phyloP scores from a whole-genome alignment of 2,329 filamentous ascomycete genomes.

The Microdochium paspali region DNA sequence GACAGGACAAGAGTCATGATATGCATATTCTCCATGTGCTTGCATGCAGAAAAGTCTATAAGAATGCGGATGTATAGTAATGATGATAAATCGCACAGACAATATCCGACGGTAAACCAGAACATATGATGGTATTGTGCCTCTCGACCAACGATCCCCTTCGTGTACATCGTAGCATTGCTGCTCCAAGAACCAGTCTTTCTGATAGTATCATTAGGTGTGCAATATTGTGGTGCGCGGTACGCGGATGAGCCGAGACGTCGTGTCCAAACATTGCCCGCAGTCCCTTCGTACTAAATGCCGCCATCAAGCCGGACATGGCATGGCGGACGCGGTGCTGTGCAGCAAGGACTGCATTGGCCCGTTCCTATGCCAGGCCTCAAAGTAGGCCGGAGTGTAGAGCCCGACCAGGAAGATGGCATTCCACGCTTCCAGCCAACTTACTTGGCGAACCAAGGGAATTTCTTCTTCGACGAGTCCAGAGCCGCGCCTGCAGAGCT shows the following conservation, averaged over 20 bases:
- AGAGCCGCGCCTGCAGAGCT: conserved; percentile 31
- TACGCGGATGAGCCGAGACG: too few relatives aligned
- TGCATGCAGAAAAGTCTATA: too few relatives aligned
- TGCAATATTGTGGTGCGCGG: too few relatives aligned
- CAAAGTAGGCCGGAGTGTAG: neutral
- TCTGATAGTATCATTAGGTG: neutral
- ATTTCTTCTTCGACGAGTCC: conserved; percentile 53
- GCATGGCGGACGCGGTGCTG: neutral
- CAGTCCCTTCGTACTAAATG: too few relatives aligned
- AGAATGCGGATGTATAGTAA: too few relatives aligned
- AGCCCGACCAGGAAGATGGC: neutral
- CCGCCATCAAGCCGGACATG: neutral
- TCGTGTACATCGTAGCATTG: neutral
- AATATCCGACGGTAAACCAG: too few relatives aligned
- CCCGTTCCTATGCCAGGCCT: neutral
- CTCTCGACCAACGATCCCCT: neutral
- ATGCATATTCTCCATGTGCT: too few relatives aligned
- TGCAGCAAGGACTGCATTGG: neutral
- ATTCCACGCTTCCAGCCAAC: neutral
- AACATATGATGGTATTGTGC: neutral
- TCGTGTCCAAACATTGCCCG: too few relatives aligned
- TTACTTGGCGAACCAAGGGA: conserved; percentile 53
- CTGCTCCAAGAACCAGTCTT: neutral
- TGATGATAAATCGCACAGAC: too few relatives aligned
- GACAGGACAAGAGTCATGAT: too few relatives aligned